These are phyloP conservation scores for Trichophaea hybrida DNA, from an alignment of 2,329 filamentous ascomycete species.

Conservation along the genomic window DNA sequence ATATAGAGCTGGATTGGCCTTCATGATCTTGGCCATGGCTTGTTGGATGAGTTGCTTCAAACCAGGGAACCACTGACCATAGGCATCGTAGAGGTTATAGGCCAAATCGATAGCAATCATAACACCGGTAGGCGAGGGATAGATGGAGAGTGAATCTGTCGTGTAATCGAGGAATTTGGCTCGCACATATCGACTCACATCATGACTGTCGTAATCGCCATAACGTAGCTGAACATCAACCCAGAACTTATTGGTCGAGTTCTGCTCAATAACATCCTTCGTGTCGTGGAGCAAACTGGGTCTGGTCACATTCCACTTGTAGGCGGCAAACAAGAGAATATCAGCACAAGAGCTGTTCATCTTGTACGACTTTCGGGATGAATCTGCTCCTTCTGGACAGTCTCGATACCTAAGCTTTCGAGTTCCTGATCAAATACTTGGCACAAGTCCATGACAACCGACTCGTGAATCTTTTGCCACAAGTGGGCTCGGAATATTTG, in stretches of 20 bases:
- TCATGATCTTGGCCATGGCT: constrained; percentile 99
- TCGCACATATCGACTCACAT: constrained; percentile 93
- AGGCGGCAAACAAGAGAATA: constrained; percentile 87
- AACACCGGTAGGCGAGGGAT: constrained; percentile 86
- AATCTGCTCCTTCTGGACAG: constrained; percentile 97
- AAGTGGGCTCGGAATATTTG: constrained; percentile 99
- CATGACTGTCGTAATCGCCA: constrained; percentile 96
- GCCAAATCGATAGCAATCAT: constrained; percentile 97
- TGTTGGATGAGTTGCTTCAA: constrained; percentile 91
- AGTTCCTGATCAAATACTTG: constrained; percentile 97
- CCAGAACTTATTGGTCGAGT: constrained; percentile 98
- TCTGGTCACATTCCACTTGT: constrained; percentile 96
- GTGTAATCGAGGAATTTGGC: constrained; percentile 99
- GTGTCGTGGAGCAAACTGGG: constrained; percentile 91
- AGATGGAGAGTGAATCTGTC: constrained; percentile 96
- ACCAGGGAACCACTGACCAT: constrained; percentile 96
- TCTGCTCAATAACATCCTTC: constrained; percentile 85
- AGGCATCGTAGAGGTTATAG: constrained; percentile 96
- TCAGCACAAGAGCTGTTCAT: constrained; percentile 99
- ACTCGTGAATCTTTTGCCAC: constrained; percentile 99
- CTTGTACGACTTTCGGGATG: constrained; percentile 98
- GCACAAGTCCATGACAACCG: constrained; percentile 95
- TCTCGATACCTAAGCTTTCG: constrained; percentile 89
- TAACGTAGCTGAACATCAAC: constrained; percentile 92
- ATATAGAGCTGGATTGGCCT: constrained; percentile 92